Evolutionary conservation across 768 basidiomycete genomes (phyloP).

Genomic region (Agrocybe chaxingu): DNA sequence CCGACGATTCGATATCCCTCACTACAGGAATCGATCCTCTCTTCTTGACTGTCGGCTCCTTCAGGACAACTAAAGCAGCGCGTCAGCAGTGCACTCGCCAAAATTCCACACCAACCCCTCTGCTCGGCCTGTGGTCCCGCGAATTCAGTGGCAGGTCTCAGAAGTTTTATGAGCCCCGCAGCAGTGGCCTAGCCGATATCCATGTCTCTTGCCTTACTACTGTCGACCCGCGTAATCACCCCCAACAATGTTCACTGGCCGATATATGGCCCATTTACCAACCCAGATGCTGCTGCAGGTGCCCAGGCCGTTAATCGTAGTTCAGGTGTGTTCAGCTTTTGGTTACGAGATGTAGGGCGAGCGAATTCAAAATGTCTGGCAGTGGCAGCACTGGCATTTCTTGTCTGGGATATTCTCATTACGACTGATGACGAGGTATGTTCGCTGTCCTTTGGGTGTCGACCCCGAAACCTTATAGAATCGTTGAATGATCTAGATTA

Average conservation of each 20-base stretch:
- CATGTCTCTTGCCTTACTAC: slow-evolving; percentile 16
- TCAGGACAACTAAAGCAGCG: too few relatives aligned
- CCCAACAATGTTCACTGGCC: not conserved
- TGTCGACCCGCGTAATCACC: not conserved
- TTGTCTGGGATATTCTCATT: slow-evolving; percentile 39
- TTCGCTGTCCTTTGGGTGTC: not conserved
- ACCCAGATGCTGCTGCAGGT: slow-evolving; percentile 18
- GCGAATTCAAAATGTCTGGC: slow-evolving; percentile 1
- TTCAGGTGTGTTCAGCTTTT: slow-evolving; percentile 20
- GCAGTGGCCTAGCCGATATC: not conserved
- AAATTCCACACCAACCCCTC: too few relatives aligned
- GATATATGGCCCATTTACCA: slow-evolving; percentile 22
- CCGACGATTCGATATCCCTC: not conserved
- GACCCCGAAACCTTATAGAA: not conserved
- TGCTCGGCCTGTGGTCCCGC: too few relatives aligned
- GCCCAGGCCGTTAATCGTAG: slow-evolving; percentile 30
- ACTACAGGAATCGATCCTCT: not conserved
- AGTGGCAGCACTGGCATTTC: slow-evolving; percentile 35
- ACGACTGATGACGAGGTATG: slow-evolving; percentile 38
- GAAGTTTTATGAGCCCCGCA: too few relatives aligned
- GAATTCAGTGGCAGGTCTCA: too few relatives aligned
- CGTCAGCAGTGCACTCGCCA: too few relatives aligned
- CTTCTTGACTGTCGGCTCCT: not conserved
- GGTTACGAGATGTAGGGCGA: not conserved
- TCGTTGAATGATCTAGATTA: slow-evolving; percentile 22